Conservation (phyloP, 208 protist genomes). For the Acanthamoeba divionensis region DNA sequence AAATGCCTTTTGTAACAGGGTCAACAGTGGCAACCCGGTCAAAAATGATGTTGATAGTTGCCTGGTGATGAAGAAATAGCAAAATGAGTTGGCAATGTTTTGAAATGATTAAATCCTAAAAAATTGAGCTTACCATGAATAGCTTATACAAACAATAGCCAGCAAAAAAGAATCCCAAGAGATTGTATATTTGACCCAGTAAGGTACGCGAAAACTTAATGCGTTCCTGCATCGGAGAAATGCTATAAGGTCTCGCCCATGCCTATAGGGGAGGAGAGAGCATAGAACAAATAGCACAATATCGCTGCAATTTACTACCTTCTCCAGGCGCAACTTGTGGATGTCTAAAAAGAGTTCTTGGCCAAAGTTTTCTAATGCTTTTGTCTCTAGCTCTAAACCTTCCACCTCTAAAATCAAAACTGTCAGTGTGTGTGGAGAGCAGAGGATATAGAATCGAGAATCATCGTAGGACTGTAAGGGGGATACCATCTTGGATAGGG, state of each 20-base stretch:
- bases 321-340: constrained; percentile 8
- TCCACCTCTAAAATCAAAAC: not conserved
- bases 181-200: constrained; percentile 72
- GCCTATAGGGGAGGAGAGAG: too few relatives aligned
- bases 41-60: constrained; percentile 76
- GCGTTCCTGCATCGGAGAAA: constrained; percentile 36
- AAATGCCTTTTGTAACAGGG: constrained; percentile 72
- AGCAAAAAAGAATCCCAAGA: constrained; percentile 76
- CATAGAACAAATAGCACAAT: too few relatives aligned
- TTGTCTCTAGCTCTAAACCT: not conserved
- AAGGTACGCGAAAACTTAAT: constrained; percentile 68
- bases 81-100: not conserved
- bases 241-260: too few relatives aligned
- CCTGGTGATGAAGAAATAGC: not conserved
- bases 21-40: constrained; percentile 70
- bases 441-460: too few relatives aligned
- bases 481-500: too few relatives aligned
- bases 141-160: constrained; percentile 81
- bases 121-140: constrained; percentile 70
- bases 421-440: too few relatives aligned
- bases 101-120: not conserved
- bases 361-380: constrained; percentile 8
- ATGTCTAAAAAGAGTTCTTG: constrained; percentile 32
- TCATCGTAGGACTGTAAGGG: too few relatives aligned
- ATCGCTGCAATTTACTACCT: too few relatives aligned